Evolutionary conservation across 1,284 basidiomycete genomes (phyloP), one percentile per base, ranked within the genome.

Genomic region (Porogramme epimiltina): DNA sequence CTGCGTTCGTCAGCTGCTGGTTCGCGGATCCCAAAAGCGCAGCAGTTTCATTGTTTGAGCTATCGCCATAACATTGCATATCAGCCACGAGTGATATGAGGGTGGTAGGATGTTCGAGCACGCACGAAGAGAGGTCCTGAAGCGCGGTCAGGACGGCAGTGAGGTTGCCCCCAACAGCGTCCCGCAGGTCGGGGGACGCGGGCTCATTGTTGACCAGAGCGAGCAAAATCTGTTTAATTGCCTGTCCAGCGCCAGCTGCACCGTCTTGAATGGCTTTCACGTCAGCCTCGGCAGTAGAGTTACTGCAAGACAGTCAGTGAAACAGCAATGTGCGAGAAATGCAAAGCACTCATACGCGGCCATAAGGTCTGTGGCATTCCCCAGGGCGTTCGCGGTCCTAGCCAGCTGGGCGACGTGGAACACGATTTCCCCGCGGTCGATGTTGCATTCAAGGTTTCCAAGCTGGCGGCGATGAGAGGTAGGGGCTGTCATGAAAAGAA

Each of bases 381-480:
- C 34, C 5, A 61, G 45, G 11, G 46, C 41, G 36, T 36, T 33
- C 16, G 54, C 54, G 3, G 56, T 52, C 13, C 41, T 42, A 16
- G 45, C 45, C 34, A 61, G 48, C 44, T 52, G 47, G n/a, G 54
- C 56, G 34, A 62, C 44, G 50, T 55, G 51, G 46, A 56, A 52
- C 31, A 63, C 46, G 46, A 62, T 55, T 49, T 59, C 51, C 45
- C 54, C 55, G 42, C 62, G 62, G 54, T 61, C 52, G 47, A 64
- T 57, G 59, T 64, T 62, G 57, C 62, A 64, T 31, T 62, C 55
- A 5, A 61, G 46, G 47, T 61, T 46, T 11, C 62, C 62, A 18
- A 54, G 51, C 52, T 64, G 62, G 31, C 62, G 61, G 36, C 54
- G 54, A 18, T 13, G 10, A 28, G 26, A 13, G 1, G 50, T 37